Evolutionary conservation across 495 filamentous ascomycete genomes (phyloP).

Genomic region (Cercophora newfieldiana): DNA sequence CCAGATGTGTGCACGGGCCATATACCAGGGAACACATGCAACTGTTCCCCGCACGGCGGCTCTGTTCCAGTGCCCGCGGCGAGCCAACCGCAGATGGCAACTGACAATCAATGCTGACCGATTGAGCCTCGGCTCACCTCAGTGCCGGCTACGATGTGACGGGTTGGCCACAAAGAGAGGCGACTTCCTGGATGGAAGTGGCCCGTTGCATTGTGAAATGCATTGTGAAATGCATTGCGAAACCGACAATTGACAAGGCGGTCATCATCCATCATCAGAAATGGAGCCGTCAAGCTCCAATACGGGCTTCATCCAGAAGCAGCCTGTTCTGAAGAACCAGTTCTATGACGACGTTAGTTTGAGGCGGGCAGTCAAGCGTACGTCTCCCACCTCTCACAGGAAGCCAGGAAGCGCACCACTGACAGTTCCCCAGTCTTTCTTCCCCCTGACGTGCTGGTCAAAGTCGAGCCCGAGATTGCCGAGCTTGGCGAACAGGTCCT

Average conservation of each 20-base stretch:
- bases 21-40: no score
- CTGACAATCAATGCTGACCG: background rate
- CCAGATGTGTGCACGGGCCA: no score
- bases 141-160: background rate
- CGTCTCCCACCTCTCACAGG: slow-evolving; percentile 5
- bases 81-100: background rate
- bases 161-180: no score
- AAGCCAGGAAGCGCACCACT: background rate
- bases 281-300: slow-evolving; percentile 50
- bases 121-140: background rate
- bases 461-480: slow-evolving; percentile 41
- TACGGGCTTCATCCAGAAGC: slow-evolving; percentile 51
- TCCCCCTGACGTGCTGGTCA: slow-evolving; percentile 35
- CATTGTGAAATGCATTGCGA: no score
- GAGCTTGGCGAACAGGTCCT: slow-evolving; percentile 50
- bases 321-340: slow-evolving; percentile 48
- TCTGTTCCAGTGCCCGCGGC: background rate
- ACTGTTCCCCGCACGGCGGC: no score
- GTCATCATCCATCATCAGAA: background rate
- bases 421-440: slow-evolving; percentile 45
- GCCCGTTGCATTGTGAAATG: background rate
- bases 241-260: background rate
- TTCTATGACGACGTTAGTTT: slow-evolving; percentile 49
- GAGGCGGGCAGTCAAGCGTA: slow-evolving; percentile 45
- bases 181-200: background rate